Evolutionary conservation across 2,329 filamentous ascomycete genomes (phyloP), one percentile per base, ranked within the genome.

Genomic region (Colletotrichum sidae): DNA sequence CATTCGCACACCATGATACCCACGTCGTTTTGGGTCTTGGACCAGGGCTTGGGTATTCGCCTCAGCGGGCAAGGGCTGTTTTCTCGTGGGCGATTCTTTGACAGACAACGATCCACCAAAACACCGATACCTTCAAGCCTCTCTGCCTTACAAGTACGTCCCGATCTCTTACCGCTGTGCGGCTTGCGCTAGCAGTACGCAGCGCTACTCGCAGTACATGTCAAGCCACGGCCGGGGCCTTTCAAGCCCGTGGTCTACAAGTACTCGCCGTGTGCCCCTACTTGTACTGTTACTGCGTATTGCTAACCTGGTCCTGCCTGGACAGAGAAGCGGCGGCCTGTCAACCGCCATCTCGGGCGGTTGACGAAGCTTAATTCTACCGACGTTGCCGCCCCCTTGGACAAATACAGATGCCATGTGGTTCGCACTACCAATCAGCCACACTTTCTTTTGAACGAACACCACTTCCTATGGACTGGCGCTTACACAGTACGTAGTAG

Each of bases 21-120:
- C 25, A 25, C 25, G 25, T 25, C 25, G 25, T 25, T 25, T 25
- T 4, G 50, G 51, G 37, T 61, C 5, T 39, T 42, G 10, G 37
- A 25, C 37, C 41, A 63, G 58, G 63, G 55, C 47, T 25, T 5
- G 25, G 25, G 25, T 15, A 55, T 46, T 51, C 38, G 38, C 44
- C 25, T n/a, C 25, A 33, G 44, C 25, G 11, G 33, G 41, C 63
- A 50, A 56, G 60, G 60, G 44, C 52, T 50, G 50, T 7, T 35
- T 54, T 50, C 2, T 35, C 8, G 45, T 25, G 50, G 57, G 57
- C 33, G 42, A 56, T 59, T 60, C 45, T 62, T 65, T 68, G 61
- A 68, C 65, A 68, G 61, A 52, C 54, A 60, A 49, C 67, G 65
- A 51, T 68, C 55, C 53, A 67, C 60, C 54, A 56, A 45, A 45